Evolutionary conservation across 2,329 filamentous ascomycete genomes (phyloP).

Genomic region (Cladobotryum protrusum): DNA sequence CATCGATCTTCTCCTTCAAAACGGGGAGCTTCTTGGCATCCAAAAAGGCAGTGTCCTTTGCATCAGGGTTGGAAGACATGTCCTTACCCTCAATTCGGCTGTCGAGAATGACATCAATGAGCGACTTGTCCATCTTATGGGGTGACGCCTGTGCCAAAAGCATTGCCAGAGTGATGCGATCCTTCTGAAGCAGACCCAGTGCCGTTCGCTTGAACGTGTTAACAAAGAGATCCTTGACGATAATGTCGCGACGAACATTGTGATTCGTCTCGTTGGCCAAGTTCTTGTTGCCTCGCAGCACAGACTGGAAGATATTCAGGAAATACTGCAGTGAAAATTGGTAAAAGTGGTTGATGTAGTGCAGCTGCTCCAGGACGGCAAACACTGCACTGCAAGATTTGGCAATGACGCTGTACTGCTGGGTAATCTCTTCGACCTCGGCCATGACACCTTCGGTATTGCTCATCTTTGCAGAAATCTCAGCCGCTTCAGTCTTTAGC

Average conservation of each 20-base stretch:
- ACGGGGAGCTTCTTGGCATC: constrained; percentile 62
- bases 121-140: constrained; percentile 84
- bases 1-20: constrained; percentile 66
- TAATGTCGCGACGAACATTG: constrained; percentile 76
- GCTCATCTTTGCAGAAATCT: constrained; percentile 92
- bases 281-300: constrained; percentile 73
- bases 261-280: constrained; percentile 66
- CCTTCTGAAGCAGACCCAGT: constrained; percentile 84
- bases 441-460: constrained; percentile 98
- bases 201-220: constrained; percentile 92
- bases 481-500: constrained; percentile 92
- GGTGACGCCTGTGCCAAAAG: constrained; percentile 93
- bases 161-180: constrained; percentile 90
- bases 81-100: constrained; percentile 69
- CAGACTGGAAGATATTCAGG: constrained; percentile 91
- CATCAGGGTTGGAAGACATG: constrained; percentile 61
- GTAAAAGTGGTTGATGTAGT: constrained; percentile 98
- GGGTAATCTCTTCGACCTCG: constrained; percentile 92
- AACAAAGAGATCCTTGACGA: constrained; percentile 85
- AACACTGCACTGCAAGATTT: constrained; percentile 96
- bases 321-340: constrained; percentile 99
- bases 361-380: constrained; percentile 90
- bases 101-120: constrained; percentile 84
- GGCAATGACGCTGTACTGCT: constrained; percentile 89
- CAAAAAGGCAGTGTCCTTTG: constrained; percentile 61